Evolutionary conservation across 2,329 filamentous ascomycete genomes (phyloP).

Genomic region (Penicillium sp.): DNA sequence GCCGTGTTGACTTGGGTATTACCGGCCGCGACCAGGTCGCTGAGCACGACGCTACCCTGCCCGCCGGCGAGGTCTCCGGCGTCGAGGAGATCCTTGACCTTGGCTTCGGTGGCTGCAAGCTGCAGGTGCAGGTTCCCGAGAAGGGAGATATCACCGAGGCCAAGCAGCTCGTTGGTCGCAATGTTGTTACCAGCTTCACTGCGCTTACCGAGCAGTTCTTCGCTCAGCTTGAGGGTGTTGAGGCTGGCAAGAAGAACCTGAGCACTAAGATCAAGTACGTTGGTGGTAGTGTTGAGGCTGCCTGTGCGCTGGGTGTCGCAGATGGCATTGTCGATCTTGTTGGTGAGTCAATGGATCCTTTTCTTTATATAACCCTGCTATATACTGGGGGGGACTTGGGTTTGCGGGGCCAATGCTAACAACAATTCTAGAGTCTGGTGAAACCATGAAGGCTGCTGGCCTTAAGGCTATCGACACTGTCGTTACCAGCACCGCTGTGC

Average conservation of each 20-base stretch:
- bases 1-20: constrained; percentile 89
- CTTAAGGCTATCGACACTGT: constrained; percentile 94
- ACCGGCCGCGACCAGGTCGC: constrained; percentile 90
- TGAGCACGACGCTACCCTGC: constrained; percentile 71
- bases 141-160: constrained; percentile 71
- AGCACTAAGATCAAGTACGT: constrained; percentile 90
- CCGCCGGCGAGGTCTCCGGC: constrained; percentile 47
- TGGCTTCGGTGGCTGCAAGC: constrained; percentile 84
- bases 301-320: constrained; percentile 90
- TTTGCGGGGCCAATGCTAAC: neutral
- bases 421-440: constrained; percentile 73
- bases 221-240: constrained; percentile 64
- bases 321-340: constrained; percentile 98
- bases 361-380: neutral
- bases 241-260: constrained; percentile 42
- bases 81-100: constrained; percentile 89
- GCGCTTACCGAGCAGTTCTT: constrained; percentile 83
- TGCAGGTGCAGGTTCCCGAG: constrained; percentile 95
- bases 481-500: constrained; percentile 78
- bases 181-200: constrained; percentile 94
- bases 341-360: constrained; percentile 56
- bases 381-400: neutral
- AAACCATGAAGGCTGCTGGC: constrained; percentile 96
- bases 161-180: constrained; percentile 82
- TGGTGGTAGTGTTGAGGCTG: constrained; percentile 94